Conservation (phyloP, 2,329 filamentous ascomycete species). For the Hysterium pulicare region DNA sequence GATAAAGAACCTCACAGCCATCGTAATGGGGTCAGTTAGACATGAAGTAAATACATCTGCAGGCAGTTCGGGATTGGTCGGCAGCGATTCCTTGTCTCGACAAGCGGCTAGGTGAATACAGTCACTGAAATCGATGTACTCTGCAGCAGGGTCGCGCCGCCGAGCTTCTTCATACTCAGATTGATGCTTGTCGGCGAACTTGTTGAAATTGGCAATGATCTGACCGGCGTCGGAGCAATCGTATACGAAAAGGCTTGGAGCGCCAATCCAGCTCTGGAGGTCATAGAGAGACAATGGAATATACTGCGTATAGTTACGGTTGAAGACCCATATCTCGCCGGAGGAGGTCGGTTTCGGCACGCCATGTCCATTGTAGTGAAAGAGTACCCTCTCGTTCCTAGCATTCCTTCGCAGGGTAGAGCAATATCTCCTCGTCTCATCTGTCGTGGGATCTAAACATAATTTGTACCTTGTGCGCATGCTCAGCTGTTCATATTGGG, state of each 20-base stretch:
- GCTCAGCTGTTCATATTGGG: constrained; percentile 93
- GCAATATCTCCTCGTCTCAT: constrained; percentile 96
- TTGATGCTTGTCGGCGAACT: constrained; percentile 92
- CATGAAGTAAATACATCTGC: constrained; percentile 96
- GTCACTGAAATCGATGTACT: constrained; percentile 67
- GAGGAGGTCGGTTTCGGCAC: constrained; percentile 93
- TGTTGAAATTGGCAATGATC: constrained; percentile 90
- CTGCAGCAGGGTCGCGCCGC: constrained; percentile 68
- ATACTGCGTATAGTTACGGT: constrained; percentile 97
- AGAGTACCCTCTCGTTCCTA: constrained; percentile 92
- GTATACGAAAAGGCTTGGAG: constrained; percentile 94
- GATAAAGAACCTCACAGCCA: constrained; percentile 94
- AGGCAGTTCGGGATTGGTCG: constrained; percentile 88
- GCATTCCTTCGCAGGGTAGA: constrained; percentile 85
- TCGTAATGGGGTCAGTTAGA: constrained; percentile 94
- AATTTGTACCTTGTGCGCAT: constrained; percentile 97
- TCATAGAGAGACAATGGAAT: constrained; percentile 96
- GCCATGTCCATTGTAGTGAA: constrained; percentile 98
- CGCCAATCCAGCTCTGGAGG: constrained; percentile 90
- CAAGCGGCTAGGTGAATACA: constrained; percentile 93
- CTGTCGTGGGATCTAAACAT: constrained; percentile 91
- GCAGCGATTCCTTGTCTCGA: constrained; percentile 83
- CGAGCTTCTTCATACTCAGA: constrained; percentile 77
- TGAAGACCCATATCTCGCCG: constrained; percentile 99
- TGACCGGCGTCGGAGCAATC: constrained; percentile 96